These are phyloP conservation scores for Aspergillus candidus DNA, from an alignment of 2,329 filamentous ascomycete species.

Conservation along the genomic window DNA sequence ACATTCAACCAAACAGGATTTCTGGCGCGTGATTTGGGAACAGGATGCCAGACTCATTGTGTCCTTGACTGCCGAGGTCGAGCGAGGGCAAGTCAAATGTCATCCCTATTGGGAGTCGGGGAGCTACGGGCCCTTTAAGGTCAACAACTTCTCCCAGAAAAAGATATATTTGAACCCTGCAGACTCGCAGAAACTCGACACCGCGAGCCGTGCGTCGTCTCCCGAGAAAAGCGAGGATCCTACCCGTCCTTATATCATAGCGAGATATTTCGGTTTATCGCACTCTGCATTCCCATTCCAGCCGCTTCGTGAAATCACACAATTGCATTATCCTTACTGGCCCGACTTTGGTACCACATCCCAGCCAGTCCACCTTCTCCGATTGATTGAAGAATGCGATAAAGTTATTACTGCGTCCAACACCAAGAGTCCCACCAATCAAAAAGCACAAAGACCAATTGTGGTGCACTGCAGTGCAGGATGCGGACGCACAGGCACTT, in stretches of 20 bases:
- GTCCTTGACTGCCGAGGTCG: slow-evolving; percentile 90
- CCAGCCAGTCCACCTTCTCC: slow-evolving; percentile 77
- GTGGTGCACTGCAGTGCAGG: slow-evolving; percentile 94
- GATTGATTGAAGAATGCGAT: slow-evolving; percentile 82
- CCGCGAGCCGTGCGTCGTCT: slow-evolving; percentile 22
- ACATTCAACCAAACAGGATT: slow-evolving; percentile 57
- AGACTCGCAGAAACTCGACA: slow-evolving; percentile 42
- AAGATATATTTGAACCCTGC: slow-evolving; percentile 66
- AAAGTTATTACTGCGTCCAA: slow-evolving; percentile 48
- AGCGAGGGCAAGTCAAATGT: slow-evolving; percentile 90
- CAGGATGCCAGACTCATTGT: slow-evolving; percentile 92
- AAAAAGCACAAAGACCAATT: slow-evolving; percentile 65
- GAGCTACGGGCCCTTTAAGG: slow-evolving; percentile 69
- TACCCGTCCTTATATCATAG: slow-evolving; percentile 62
- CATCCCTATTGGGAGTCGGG: slow-evolving; percentile 85
- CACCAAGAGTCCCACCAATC: slow-evolving; percentile 19
- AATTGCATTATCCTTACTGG: slow-evolving; percentile 94
- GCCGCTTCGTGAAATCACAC: slow-evolving; percentile 85
- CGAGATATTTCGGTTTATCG: slow-evolving; percentile 80
- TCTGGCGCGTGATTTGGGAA: slow-evolving; percentile 97
- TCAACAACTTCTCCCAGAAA: slow-evolving; percentile 75
- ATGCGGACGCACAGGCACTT: slow-evolving; percentile 90
- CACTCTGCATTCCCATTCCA: slow-evolving; percentile 73
- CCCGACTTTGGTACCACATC: slow-evolving; percentile 93
- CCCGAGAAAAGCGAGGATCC: slow-evolving; percentile 24